phyloP scores from a whole-genome alignment of 495 filamentous ascomycete genomes.

The Podospora appendiculata region DNA sequence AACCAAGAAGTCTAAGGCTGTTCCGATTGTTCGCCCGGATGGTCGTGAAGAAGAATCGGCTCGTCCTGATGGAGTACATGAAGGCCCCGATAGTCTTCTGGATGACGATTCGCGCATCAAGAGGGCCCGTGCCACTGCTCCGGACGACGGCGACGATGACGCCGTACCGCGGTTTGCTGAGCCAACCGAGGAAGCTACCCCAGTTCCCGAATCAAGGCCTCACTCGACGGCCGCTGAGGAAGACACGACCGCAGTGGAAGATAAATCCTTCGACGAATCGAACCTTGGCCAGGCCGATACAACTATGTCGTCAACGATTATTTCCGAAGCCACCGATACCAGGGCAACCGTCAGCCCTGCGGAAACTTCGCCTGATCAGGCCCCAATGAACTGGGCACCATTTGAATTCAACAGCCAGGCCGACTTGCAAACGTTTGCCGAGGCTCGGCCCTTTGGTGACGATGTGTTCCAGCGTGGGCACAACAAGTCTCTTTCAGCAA shows the following conservation, averaged over 20 bases:
- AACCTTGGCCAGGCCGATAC: slow-evolving; percentile 28
- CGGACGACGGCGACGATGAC: slow-evolving; percentile 49
- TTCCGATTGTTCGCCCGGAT: slow-evolving; percentile 71
- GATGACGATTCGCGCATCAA: slow-evolving; percentile 60
- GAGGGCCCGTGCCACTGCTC: slow-evolving; percentile 46
- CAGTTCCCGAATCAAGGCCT: slow-evolving; percentile 9
- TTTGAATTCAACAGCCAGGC: slow-evolving; percentile 33
- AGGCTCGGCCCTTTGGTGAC: slow-evolving; percentile 31
- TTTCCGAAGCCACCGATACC: slow-evolving; percentile 39
- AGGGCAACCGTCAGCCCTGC: slow-evolving; percentile 41
- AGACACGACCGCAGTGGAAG: slow-evolving; percentile 19
- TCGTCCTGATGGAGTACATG: slow-evolving; percentile 27
- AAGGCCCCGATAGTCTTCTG: slow-evolving; percentile 45
- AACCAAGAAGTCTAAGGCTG: slow-evolving; percentile 64
- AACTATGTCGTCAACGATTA: slow-evolving; percentile 35
- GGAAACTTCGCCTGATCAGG: slow-evolving; percentile 31
- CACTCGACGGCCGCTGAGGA: slow-evolving; percentile 8
- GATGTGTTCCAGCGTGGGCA: slow-evolving; percentile 34
- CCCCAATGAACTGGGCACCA: slow-evolving; percentile 29
- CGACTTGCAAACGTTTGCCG: slow-evolving; percentile 34
- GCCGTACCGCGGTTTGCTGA: slow-evolving; percentile 61
- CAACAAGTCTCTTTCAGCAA: slow-evolving; percentile 57
- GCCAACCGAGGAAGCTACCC: slow-evolving; percentile 24
- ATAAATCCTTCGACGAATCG: slow-evolving; percentile 40
- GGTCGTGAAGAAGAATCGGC: slow-evolving; percentile 26